Base-by-base conservation (phyloP, 768 basidiomycete genomes). In the Tremella mesenterica region DNA sequence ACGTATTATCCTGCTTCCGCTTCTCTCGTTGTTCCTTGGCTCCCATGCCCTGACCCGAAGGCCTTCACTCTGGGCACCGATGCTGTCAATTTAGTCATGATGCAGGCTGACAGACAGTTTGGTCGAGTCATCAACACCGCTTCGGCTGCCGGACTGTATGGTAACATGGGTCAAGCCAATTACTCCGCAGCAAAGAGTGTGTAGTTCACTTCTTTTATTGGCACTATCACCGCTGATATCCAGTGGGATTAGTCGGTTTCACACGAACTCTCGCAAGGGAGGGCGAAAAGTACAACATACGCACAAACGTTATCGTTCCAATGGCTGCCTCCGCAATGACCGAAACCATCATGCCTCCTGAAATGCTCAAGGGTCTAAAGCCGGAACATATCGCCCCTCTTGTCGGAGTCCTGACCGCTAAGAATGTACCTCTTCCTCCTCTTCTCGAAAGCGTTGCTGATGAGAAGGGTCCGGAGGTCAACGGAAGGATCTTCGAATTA, bases 241-340 rank as follows among this genome's bases (percentile, higher is more conserved):
- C 43, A 74, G 73, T 95, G 88, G 90, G 85, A 59, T 81, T 99
- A 30, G 79, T 96, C 47, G 85, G 78, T 0, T 95, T 96, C 75
- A 88, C 91, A 16, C 90, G 89, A 71, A 90, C 93, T 4, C 80
- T 99, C 30, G 90, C 92, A 2, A 77, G 81, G 21, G 95, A 99
- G 74, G 95, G 95, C 30, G 85, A 78, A 31, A 95, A 93, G 73
- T 91, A 93, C 71, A 81, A 81, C 61, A 96, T 96, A 71, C 83
- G 82, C 65, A 81, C 85, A 1, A 83, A 83, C 48, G 86, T 79
- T n/a, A 85, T 99, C 59, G 90, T 89, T 1, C 93, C 93, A 88
- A 84, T 88, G 55, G 93, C 93, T n/a, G 93, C 92, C 0, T 93
- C 90, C 2, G 81, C 81, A 2, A 97, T 97, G 93, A 95, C 91